Evolutionary conservation across 2,329 filamentous ascomycete genomes (phyloP).

Genomic region (Fusarium pseudonygamai): DNA sequence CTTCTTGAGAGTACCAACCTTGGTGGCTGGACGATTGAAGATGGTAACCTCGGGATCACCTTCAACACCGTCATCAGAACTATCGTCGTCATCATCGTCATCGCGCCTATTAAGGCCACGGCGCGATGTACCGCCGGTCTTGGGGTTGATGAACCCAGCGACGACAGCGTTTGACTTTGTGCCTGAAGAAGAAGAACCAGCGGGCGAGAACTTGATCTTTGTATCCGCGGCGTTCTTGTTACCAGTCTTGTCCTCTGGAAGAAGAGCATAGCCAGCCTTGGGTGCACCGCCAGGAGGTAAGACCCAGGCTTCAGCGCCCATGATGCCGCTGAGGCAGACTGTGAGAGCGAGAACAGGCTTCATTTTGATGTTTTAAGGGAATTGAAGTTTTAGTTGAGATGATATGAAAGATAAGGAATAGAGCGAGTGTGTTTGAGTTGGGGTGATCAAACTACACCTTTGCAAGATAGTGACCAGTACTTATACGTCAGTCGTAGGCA

Average conservation of each 20-base stretch:
- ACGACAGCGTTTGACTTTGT: not conserved
- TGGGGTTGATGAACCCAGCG: not conserved
- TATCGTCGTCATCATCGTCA: not conserved
- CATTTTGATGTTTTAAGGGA: not conserved
- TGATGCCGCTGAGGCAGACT: not conserved
- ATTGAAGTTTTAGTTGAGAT: not conserved
- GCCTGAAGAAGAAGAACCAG: not conserved
- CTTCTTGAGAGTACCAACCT: not conserved
- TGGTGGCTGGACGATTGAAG: not conserved
- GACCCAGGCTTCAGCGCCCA: constrained; percentile 5
- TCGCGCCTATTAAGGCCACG: not conserved
- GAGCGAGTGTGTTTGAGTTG: not conserved
- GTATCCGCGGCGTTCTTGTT: constrained; percentile 1
- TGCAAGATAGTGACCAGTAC: not conserved
- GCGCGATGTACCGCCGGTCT: not conserved
- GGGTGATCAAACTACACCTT: fast-evolving
- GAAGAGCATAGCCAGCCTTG: constrained; percentile 12
- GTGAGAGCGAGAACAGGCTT: constrained; percentile 4
- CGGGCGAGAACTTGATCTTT: not conserved
- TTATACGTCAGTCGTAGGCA: not conserved
- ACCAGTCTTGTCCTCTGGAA: not conserved
- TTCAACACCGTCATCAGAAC: not conserved
- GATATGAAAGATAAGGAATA: not conserved
- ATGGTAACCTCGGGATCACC: not conserved
- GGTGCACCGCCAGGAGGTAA: not conserved